These are phyloP conservation scores for Cladophialophora bantiana DNA, from an alignment of 2,329 filamentous ascomycete species.

Conservation along the genomic window DNA sequence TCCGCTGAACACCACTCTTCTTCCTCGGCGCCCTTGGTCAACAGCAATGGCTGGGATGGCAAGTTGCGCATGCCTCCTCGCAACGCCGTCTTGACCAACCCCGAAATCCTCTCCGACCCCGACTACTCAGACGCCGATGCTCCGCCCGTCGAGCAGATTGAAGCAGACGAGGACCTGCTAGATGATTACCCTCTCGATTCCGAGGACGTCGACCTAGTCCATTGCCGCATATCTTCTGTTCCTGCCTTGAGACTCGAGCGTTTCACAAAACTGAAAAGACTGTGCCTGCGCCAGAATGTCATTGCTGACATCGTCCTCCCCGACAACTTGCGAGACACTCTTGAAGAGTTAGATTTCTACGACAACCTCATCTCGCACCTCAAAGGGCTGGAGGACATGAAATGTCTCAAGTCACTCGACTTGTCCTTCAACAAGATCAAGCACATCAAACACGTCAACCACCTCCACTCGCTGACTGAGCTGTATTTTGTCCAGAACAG, in stretches of 20 bases:
- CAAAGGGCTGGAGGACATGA: conserved; percentile 79
- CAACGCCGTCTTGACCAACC: conserved; percentile 76
- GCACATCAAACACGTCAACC: conserved; percentile 87
- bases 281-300: conserved; percentile 92
- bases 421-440: conserved; percentile 99
- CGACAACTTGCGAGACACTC: conserved; percentile 66
- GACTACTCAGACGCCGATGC: conserved; percentile 79
- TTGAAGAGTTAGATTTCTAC: conserved; percentile 91
- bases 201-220: conserved; percentile 87
- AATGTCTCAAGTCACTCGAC: conserved; percentile 79
- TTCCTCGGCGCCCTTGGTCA: conserved; percentile 36
- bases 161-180: conserved; percentile 76
- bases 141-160: conserved; percentile 74
- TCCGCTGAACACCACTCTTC: conserved; percentile 6
- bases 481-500: conserved; percentile 95
- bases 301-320: conserved; percentile 83
- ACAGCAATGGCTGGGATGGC: conserved; percentile 56
- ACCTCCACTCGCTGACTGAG: conserved; percentile 79
- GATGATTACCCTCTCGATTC: conserved; percentile 56
- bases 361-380: conserved; percentile 93
- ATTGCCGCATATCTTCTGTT: conserved; percentile 82
- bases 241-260: conserved; percentile 79
- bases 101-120: conserved; percentile 81
- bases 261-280: conserved; percentile 74
- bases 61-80: conserved; percentile 55